Percentiles rank a stretch among this genome's conserved stretches.
These are phyloP conservation scores for Cajanus cajan DNA, from an alignment of 306 rosid species.

Conservation along the genomic window DNA sequence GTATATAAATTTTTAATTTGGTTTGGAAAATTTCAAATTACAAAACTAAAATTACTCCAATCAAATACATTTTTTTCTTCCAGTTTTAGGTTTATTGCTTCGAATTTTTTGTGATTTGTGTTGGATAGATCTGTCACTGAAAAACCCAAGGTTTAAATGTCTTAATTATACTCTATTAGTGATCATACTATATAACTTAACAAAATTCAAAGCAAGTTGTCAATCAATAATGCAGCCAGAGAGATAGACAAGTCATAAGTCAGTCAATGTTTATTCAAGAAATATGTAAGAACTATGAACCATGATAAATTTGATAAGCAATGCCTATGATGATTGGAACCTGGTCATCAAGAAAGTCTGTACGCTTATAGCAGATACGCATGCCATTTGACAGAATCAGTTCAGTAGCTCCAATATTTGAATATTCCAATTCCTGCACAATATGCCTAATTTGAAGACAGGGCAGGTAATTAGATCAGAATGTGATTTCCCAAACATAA, in stretches of 20 bases:
- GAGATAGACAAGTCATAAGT: conserved; percentile 6
- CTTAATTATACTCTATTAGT: neutral
- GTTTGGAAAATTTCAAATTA: neutral
- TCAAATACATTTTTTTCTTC: no score
- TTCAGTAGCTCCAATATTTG: conserved; percentile 85
- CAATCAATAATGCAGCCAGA: conserved; percentile 5
- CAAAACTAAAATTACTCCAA: neutral
- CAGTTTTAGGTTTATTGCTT: neutral
- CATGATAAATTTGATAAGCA: conserved; percentile 29
- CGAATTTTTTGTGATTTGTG: neutral
- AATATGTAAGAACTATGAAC: conserved; percentile 7
- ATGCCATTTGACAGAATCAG: conserved; percentile 86
- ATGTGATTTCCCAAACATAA: conserved; percentile 20
- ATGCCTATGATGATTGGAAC: conserved; percentile 38
- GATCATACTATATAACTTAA: neutral
- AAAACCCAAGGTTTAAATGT: neutral
- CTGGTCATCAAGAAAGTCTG: conserved; percentile 97
- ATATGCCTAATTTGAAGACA: conserved; percentile 50
- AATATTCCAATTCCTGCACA: conserved; percentile 67
- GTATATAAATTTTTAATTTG: neutral
- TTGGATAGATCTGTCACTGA: neutral
- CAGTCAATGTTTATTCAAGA: conserved; percentile 14
- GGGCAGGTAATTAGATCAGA: neutral
- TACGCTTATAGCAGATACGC: conserved; percentile 83
- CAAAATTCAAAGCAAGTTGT: neutral